Base-by-base conservation (phyloP, 2,329 filamentous ascomycete species). In the Phoma sp. region DNA sequence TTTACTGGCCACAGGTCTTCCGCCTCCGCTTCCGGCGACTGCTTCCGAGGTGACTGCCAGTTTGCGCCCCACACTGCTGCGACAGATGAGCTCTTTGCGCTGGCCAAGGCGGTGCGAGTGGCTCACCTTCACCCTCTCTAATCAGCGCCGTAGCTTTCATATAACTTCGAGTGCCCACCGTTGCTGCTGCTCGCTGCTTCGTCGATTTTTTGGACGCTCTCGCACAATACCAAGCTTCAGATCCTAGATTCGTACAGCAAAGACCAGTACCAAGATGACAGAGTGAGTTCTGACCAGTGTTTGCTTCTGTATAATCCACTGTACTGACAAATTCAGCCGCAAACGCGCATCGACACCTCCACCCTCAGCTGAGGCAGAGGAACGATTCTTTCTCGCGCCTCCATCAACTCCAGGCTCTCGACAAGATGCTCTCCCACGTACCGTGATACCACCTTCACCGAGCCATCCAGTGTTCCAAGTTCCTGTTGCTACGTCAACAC, bases 41-140 rank as follows among this genome's bases (percentile, higher is more conserved):
- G 9, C 15, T 35, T 6, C 10, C 32, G 31, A 43, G 47, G 39
- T 50, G 47, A 43, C 38, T n/a, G 47, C 9, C 2, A 17, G 2
- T 29, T 24, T 2, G 2, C 1, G 6, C 5, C 2, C 25, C 27
- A 31, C 17, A n/a, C 10, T 21, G n/a, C 25, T 25, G 41, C 24
- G 36, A 31, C 10, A 15, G 24, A 31, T 31, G 25, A 17, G n/a
- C 22, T 7, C 7, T 25, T 43, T 37, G 12, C n/a, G 24, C 17
- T 43, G 22, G 6, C 4, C 2, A 36, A 4, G 7, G 15, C 24
- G 15, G 2, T 3, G n/a, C 37, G 8, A 13, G 22, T 10, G 31
- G 22, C 31, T 41, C 31, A 41, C 43, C 32, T 48, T 54, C 51
- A 54, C 44, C 32, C 17, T 48, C 35, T 1, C 32, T 27, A 25